A percentile compares a stretch with the other conserved stretches of the same genome.
Conservation (phyloP, 139 green algal species). For the Ettlia oleoabundans region DNA sequence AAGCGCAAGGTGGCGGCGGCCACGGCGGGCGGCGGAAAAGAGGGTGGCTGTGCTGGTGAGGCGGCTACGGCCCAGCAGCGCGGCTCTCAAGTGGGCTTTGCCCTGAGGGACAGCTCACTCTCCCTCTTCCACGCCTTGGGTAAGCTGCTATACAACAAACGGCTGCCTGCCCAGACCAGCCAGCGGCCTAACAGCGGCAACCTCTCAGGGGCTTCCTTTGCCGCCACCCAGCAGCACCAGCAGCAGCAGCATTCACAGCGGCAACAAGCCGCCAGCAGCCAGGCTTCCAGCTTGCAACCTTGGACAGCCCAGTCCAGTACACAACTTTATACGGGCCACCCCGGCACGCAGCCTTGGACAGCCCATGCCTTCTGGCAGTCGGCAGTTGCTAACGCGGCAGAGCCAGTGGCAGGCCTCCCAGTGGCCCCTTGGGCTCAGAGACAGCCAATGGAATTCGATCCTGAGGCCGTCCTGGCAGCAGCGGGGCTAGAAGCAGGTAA, state of each 20-base stretch:
- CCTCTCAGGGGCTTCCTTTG: neutral
- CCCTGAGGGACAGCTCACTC: constrained; percentile 61
- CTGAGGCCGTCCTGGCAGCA: constrained; percentile 59
- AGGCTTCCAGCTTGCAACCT: neutral
- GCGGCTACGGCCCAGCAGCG: neutral
- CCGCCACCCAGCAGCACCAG: neutral
- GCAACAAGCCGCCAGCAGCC: constrained; percentile 24
- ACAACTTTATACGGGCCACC: neutral
- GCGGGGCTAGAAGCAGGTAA: constrained; percentile 57
- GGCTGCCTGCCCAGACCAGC: neutral
- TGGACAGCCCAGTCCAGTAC: neutral
- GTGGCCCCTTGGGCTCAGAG: constrained; percentile 35
- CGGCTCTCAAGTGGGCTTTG: neutral
- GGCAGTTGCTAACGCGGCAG: neutral
- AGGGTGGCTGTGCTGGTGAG: no score
- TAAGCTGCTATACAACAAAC: constrained; percentile 88
- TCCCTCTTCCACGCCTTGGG: constrained; percentile 80
- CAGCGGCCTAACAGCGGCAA: neutral
- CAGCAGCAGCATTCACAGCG: constrained; percentile 13
- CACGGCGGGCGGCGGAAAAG: neutral
- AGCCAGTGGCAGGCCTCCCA: neutral
- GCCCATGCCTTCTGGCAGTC: constrained; percentile 1
- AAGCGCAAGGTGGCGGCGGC: constrained; percentile 7
- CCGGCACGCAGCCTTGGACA: neutral
- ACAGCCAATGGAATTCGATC: constrained; percentile 44